Percentiles rank a stretch among this genome's conserved stretches.
Evolutionary conservation across 164 flowering plant species (phyloP).

Genomic region (Houttuynia cordata): DNA sequence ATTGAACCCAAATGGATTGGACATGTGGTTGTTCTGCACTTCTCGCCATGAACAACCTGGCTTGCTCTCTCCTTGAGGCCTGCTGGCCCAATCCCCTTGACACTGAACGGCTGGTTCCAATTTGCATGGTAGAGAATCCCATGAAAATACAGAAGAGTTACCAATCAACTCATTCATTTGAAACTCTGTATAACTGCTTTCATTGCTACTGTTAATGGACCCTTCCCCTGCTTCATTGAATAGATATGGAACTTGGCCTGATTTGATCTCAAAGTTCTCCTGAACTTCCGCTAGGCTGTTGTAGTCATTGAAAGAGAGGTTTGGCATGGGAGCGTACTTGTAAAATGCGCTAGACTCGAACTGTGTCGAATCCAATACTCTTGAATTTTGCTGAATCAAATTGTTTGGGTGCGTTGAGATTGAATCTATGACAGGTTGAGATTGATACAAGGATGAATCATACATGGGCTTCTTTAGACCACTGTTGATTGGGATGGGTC

Average conservation of each 20-base stretch:
- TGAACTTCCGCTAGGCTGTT: constrained; percentile 28
- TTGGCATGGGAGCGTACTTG: constrained; percentile 32
- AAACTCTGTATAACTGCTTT: constrained; percentile 20
- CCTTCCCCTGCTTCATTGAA: constrained; percentile 29
- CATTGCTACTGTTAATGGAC: constrained; percentile 33
- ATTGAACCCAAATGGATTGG: neutral
- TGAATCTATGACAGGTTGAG: constrained; percentile 14
- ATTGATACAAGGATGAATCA: constrained; percentile 25
- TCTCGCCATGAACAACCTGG: constrained; percentile 29
- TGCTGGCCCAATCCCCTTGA: constrained; percentile 26
- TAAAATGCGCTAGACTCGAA: constrained; percentile 15
- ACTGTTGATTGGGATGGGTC: constrained; percentile 11
- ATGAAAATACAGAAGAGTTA: constrained; percentile 23
- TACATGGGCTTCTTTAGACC: constrained; percentile 17
- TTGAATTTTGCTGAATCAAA: constrained; percentile 10
- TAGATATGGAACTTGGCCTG: constrained; percentile 15
- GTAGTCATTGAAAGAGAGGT: constrained; percentile 29
- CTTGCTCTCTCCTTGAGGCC: constrained; percentile 27
- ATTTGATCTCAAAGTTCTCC: constrained; percentile 29
- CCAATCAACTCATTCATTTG: constrained; percentile 25
- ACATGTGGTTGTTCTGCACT: neutral
- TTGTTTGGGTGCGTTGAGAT: constrained; percentile 7
- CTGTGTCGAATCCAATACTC: constrained; percentile 14
- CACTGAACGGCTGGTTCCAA: constrained; percentile 37
- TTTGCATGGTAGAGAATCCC: constrained; percentile 25